Conservation (phyloP, 345 rosid species). For the Raphanus sativus region DNA sequence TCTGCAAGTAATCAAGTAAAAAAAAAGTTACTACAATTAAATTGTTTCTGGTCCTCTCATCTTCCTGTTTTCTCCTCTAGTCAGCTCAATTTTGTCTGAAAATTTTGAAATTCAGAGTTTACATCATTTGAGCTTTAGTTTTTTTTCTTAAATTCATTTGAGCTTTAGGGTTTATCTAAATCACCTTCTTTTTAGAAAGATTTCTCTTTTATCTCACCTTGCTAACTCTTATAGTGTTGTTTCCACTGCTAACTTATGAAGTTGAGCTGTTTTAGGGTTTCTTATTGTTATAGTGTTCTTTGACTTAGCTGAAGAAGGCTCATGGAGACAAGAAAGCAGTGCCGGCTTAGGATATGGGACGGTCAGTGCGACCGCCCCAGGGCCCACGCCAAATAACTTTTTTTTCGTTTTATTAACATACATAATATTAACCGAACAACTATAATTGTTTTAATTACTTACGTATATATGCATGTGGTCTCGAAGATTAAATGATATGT, state of each 20-base stretch:
- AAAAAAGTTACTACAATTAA: not conserved
- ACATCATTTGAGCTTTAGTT: not conserved
- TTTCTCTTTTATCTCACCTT: not conserved
- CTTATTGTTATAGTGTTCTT: not conserved
- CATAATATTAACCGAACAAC: too few species aligned
- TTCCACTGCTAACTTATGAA: not conserved
- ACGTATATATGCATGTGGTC: too few species aligned
- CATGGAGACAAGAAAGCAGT: not conserved
- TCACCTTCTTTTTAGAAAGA: not conserved
- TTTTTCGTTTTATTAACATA: too few species aligned
- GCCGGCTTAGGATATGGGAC: too few species aligned
- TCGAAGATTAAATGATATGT: too few species aligned
- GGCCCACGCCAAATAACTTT: too few species aligned
- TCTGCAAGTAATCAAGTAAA: not conserved
- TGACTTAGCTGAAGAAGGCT: not conserved
- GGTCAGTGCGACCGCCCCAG: too few species aligned
- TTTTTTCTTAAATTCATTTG: too few species aligned
- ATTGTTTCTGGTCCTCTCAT: not conserved
- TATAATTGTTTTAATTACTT: too few species aligned
- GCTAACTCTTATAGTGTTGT: not conserved
- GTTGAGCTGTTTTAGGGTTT: not conserved
- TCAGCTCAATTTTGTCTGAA: not conserved
- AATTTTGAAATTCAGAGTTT: not conserved
- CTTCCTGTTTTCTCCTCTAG: not conserved
- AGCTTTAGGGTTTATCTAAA: not conserved